Evolutionary conservation across 208 protist genomes (phyloP).

Genomic region (Trypanosoma platydactyli): DNA sequence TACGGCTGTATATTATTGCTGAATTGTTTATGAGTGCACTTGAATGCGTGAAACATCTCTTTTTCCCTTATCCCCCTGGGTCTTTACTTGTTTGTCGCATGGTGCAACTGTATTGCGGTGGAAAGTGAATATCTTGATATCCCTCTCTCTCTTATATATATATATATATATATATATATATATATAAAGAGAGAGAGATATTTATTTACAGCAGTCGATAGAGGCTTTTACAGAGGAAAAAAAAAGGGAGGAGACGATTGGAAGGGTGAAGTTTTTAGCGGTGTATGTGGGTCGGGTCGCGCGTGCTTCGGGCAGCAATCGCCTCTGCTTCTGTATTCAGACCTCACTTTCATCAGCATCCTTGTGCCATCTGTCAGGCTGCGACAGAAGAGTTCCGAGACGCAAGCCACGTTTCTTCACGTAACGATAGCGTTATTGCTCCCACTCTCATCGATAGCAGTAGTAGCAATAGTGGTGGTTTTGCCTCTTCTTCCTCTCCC

Average conservation of each 20-base stretch:
- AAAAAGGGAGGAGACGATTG: not conserved
- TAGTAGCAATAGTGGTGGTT: not conserved
- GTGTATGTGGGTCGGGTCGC: too few relatives aligned
- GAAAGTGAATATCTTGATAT: too few relatives aligned
- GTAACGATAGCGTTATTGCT: not conserved
- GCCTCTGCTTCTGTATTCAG: constrained; percentile 18
- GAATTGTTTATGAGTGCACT: too few relatives aligned
- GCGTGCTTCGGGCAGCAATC: too few relatives aligned
- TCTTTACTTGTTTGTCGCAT: not conserved
- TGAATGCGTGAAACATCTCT: too few relatives aligned
- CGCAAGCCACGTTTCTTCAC: not conserved
- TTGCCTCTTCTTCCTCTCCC: not conserved
- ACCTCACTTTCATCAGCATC: constrained; percentile 44
- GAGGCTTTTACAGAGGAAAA: not conserved
- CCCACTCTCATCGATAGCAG: not conserved
- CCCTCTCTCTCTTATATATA: not conserved
- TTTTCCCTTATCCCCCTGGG: too few relatives aligned
- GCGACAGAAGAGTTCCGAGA: not conserved
- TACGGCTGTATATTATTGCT: too few relatives aligned
- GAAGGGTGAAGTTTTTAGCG: not conserved
- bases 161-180: not conserved
- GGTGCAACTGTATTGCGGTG: too few relatives aligned
- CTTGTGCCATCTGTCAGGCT: constrained; percentile 45
- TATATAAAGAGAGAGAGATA: too few relatives aligned
- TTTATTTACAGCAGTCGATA: too few relatives aligned